These are phyloP conservation scores for Chimonanthus salicifolius DNA, from an alignment of 164 flowering plant species.

Conservation along the genomic window DNA sequence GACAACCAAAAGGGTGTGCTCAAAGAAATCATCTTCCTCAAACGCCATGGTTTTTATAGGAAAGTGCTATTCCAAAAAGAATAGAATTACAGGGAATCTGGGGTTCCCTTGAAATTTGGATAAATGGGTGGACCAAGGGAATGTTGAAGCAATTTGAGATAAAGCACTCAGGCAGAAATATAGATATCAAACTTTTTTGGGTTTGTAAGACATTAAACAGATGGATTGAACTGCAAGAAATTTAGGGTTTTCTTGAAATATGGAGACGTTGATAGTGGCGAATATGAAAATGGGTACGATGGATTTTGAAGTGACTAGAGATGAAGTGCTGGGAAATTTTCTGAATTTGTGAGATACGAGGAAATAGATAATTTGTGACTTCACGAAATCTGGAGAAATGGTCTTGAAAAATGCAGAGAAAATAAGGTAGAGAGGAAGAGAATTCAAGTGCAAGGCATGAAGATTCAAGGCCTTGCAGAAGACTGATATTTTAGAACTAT, in stretches of 20 bases:
- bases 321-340: neutral
- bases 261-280: neutral
- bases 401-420: too few species aligned
- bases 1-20: conserved; percentile 94
- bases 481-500: too few species aligned
- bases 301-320: neutral
- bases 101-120: neutral
- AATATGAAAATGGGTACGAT: too few species aligned
- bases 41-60: conserved; percentile 45
- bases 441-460: too few species aligned
- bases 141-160: neutral
- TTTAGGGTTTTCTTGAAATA: neutral
- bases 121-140: neutral
- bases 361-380: too few species aligned
- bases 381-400: too few species aligned
- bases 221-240: neutral
- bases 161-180: too few species aligned
- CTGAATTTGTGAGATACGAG: neutral
- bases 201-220: neutral
- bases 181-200: neutral
- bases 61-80: neutral
- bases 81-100: neutral
- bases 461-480: too few species aligned
- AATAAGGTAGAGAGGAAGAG: too few species aligned
- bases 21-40: conserved; percentile 74